Evolutionary conservation across 2,329 filamentous ascomycete genomes (phyloP), one percentile per base, ranked within the genome.

Genomic region (Colletotrichum costaricense): DNA sequence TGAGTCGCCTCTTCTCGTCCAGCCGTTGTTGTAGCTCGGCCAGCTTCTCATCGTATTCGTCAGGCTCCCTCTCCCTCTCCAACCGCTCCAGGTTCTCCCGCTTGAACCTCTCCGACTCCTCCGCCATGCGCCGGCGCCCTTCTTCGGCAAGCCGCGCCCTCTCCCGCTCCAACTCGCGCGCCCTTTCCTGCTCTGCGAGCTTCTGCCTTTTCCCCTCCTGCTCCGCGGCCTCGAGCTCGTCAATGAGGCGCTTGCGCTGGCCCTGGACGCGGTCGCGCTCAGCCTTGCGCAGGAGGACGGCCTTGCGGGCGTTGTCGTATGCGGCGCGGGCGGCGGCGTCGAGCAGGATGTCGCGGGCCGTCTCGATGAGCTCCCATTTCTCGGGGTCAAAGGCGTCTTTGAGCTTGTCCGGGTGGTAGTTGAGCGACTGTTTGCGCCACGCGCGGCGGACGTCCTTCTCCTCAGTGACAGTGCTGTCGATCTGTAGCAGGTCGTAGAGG

Each of bases 351-450:
- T 97, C 95, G 80, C 94, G 91, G n/a, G 95, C 95, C 74, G 93
- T 93, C 79, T 95, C 93, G 71, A 97, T 91, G 1, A 93, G 87
- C 82, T 98, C 94, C 86, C 97, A 98, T 79, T 93, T 94, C 69
- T 92, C 92, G 58, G 94, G 88, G 76, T 97, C 94, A 78, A 93
- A 94, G 49, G 88, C 85, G 65, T 90, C 91, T 75, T 92, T 90
- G 68, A 95, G 92, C 84, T 98, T 98, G 88, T 98, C 96, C 1
- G 96, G 96, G 82, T 98, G 96, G 86, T 95, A 95, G 79, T 94
- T 95, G n/a, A 98, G 87, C 4, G 95, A 95, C 35, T 93, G 92
- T 78, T 94, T 94, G 72, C 95, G 91, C 87, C 96, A 98, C 57
- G 94, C 95, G 76, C 93, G 92, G 75, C 94, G 92, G 78, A 97